Percentiles rank a stretch among this genome's conserved stretches.
Conservation (phyloP, 768 basidiomycete species). For the Exsudoporus frostii region DNA sequence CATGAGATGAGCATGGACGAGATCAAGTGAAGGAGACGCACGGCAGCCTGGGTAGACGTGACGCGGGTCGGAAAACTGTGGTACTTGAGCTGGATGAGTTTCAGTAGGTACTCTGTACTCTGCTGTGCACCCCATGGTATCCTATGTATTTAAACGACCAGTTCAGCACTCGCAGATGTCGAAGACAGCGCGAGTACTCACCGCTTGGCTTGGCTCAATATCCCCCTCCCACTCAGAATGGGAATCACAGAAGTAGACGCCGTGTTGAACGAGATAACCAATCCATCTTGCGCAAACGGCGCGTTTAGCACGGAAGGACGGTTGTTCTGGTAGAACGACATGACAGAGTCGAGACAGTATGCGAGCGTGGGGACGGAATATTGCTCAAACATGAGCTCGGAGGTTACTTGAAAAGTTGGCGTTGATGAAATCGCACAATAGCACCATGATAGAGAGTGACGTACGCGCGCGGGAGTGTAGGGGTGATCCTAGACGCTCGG, state of each 20-base stretch:
- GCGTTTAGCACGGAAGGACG: slow-evolving; percentile 30
- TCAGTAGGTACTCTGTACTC: slow-evolving; percentile 87
- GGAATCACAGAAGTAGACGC: slow-evolving; percentile 91
- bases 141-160: slow-evolving; percentile 39
- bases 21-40: slow-evolving; percentile 34
- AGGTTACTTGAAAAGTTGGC: slow-evolving; percentile 62
- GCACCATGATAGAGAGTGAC: slow-evolving; percentile 29
- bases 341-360: slow-evolving; percentile 86
- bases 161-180: background rate
- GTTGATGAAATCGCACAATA: background rate
- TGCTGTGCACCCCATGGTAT: slow-evolving; percentile 94
- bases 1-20: background rate
- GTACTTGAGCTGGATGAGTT: slow-evolving; percentile 93
- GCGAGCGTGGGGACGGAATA: slow-evolving; percentile 84
- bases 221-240: slow-evolving; percentile 74
- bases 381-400: slow-evolving; percentile 93
- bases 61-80: slow-evolving; percentile 88
- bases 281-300: slow-evolving; percentile 63
- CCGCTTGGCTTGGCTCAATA: slow-evolving; percentile 87
- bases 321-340: slow-evolving; percentile 89
- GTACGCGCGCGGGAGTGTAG: slow-evolving; percentile 81
- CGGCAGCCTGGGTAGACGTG: slow-evolving; percentile 71
- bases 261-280: slow-evolving; percentile 89
- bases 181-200: slow-evolving; percentile 32
- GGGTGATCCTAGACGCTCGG: slow-evolving; percentile 85